Evolutionary conservation across 2,329 filamentous ascomycete genomes (phyloP).

Genomic region (Pseudopithomyces chartarum): DNA sequence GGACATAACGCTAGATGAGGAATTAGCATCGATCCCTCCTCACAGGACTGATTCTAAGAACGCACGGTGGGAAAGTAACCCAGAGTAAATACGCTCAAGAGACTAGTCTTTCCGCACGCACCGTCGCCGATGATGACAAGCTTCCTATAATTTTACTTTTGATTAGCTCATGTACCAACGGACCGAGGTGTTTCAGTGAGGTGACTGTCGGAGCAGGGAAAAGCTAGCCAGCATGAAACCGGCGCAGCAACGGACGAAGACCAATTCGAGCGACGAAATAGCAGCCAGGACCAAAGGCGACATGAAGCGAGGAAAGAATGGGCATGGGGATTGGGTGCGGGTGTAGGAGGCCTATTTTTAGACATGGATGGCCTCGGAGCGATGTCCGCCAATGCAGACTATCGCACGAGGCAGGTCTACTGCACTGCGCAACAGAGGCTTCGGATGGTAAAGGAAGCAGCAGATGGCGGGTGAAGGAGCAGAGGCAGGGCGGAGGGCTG

Average conservation of each 20-base stretch:
- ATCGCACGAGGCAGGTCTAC: slow-evolving; percentile 35
- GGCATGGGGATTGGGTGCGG: slow-evolving; percentile 30
- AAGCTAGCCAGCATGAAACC: slow-evolving; percentile 15
- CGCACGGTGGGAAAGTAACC: slow-evolving; percentile 97
- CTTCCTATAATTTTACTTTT: slow-evolving; percentile 65
- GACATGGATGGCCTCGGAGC: slow-evolving; percentile 38
- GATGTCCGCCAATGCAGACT: slow-evolving; percentile 46
- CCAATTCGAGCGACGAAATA: slow-evolving; percentile 10
- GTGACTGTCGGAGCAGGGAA: slow-evolving; percentile 12
- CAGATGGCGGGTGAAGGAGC: neutral
- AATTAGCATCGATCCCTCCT: slow-evolving; percentile 28
- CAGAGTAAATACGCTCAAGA: slow-evolving; percentile 95
- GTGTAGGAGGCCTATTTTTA: slow-evolving; percentile 44
- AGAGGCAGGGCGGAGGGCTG: neutral
- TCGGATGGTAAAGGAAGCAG: slow-evolving; percentile 9
- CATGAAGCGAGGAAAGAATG: slow-evolving; percentile 38
- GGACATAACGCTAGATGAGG: slow-evolving; percentile 52
- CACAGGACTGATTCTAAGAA: slow-evolving; percentile 34
- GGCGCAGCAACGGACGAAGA: slow-evolving; percentile 11
- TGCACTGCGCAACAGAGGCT: slow-evolving; percentile 30
- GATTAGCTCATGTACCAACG: slow-evolving; percentile 28
- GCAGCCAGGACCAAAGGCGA: slow-evolving; percentile 24
- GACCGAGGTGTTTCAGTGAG: slow-evolving; percentile 18
- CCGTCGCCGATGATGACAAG: slow-evolving; percentile 96
- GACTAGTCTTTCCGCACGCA: slow-evolving; percentile 96